These are phyloP conservation scores for Petrea volubilis DNA, from an alignment of 257 asterid species.

Conservation along the genomic window DNA sequence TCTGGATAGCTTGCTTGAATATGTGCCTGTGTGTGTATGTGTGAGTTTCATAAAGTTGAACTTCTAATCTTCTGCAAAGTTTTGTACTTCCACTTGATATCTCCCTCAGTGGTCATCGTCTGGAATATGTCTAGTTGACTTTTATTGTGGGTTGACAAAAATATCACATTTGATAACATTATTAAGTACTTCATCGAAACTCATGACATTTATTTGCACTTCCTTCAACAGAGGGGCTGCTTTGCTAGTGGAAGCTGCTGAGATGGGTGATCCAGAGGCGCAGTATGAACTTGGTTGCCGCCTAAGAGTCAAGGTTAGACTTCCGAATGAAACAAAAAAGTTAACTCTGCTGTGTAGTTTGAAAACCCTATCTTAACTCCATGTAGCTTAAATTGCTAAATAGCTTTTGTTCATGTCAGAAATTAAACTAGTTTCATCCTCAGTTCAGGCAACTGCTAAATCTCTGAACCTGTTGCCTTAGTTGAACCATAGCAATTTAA, in stretches of 20 bases:
- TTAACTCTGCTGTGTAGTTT: neutral
- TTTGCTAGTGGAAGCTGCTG: slow-evolving; percentile 95
- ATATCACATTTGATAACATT: neutral
- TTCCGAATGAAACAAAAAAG: slow-evolving; percentile 11
- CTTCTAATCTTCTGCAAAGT: neutral
- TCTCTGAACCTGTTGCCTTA: too few species aligned
- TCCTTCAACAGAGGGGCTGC: slow-evolving; percentile 85
- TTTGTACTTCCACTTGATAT: neutral
- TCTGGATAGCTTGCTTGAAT: neutral
- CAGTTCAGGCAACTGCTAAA: neutral
- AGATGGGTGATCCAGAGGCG: slow-evolving; percentile 97
- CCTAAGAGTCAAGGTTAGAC: slow-evolving; percentile 78
- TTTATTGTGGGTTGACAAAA: slow-evolving; percentile 3
- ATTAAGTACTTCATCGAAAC: neutral
- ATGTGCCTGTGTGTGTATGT: neutral
- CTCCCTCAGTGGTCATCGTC: neutral
- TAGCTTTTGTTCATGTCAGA: neutral
- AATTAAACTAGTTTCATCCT: slow-evolving; percentile 12
- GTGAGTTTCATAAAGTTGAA: neutral
- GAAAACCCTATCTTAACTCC: neutral
- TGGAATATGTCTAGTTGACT: slow-evolving; percentile 1
- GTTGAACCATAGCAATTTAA: too few species aligned
- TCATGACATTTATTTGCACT: slow-evolving; percentile 22
- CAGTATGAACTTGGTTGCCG: slow-evolving; percentile 83
- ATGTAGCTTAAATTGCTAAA: neutral